Conservation (phyloP, 176 grass and related monocot species). For the Musa schizocarpa region DNA sequence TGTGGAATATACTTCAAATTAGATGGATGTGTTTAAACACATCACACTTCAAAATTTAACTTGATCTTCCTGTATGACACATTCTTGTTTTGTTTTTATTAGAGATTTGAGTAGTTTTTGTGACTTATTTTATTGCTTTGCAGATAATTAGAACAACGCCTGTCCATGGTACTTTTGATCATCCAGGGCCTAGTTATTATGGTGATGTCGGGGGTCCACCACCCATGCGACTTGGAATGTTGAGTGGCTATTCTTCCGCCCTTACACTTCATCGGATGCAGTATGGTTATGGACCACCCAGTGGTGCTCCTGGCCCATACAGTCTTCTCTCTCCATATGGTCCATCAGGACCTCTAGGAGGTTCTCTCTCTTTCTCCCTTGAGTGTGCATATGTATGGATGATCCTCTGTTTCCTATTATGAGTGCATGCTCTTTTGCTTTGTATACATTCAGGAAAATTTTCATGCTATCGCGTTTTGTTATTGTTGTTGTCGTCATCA, state of each 20-base stretch:
- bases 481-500: neutral
- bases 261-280: slow-evolving; percentile 54
- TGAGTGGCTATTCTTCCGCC: slow-evolving; percentile 50
- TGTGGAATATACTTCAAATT: too few species aligned
- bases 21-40: too few species aligned
- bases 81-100: neutral
- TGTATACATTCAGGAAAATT: neutral
- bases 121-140: slow-evolving; percentile 22
- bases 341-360: slow-evolving; percentile 60
- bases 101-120: neutral
- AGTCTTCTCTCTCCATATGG: slow-evolving; percentile 72
- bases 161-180: slow-evolving; percentile 48
- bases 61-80: neutral
- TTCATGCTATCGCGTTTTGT: neutral
- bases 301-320: slow-evolving; percentile 56
- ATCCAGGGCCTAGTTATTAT: slow-evolving; percentile 54
- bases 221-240: slow-evolving; percentile 42
- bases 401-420: neutral
- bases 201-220: slow-evolving; percentile 37
- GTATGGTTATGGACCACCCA: slow-evolving; percentile 67
- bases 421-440: neutral
- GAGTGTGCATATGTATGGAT: neutral
- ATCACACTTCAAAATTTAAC: too few species aligned
- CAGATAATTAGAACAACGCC: slow-evolving; percentile 60
- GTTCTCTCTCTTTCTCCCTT: slow-evolving; percentile 23